These are phyloP conservation scores for Golubevia pallescens DNA, from an alignment of 1,284 basidiomycete species.

Conservation along the genomic window DNA sequence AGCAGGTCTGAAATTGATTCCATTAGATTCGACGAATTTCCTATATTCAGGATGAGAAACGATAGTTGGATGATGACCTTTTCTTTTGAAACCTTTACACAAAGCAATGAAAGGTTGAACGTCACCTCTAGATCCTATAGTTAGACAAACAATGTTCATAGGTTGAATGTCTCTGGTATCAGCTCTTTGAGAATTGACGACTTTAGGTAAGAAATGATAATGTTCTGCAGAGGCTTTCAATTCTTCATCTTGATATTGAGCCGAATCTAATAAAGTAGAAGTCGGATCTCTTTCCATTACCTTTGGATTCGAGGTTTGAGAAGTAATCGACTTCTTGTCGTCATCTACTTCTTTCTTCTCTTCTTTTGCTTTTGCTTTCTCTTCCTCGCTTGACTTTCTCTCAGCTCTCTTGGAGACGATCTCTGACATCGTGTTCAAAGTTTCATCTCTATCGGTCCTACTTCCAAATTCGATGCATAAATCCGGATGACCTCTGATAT, in stretches of 20 bases:
- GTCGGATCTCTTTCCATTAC: neutral
- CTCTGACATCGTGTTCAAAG: neutral
- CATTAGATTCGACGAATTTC: constrained; percentile 68
- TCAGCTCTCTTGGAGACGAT: neutral
- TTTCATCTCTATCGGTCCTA: constrained; percentile 22
- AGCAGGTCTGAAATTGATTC: constrained; percentile 40
- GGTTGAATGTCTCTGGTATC: neutral
- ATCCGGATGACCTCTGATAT: constrained; percentile 36
- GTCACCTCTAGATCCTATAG: constrained; percentile 69
- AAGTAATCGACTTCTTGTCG: neutral
- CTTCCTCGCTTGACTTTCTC: neutral
- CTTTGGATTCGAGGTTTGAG: neutral
- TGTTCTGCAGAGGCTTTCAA: neutral
- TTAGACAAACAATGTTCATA: constrained; percentile 66
- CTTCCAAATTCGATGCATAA: constrained; percentile 31
- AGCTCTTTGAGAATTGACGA: neutral
- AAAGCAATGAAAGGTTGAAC: constrained; percentile 71
- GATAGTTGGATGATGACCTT: constrained; percentile 71
- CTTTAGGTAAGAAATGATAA: neutral
- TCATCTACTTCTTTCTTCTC: neutral
- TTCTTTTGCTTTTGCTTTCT: too few relatives aligned
- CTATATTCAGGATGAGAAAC: constrained; percentile 74
- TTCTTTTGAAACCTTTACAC: constrained; percentile 64
- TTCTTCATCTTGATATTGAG: neutral
- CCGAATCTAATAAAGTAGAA: neutral